Base-by-base conservation (phyloP, 495 filamentous ascomycete genomes). In the Hyaloscypha variabilis region DNA sequence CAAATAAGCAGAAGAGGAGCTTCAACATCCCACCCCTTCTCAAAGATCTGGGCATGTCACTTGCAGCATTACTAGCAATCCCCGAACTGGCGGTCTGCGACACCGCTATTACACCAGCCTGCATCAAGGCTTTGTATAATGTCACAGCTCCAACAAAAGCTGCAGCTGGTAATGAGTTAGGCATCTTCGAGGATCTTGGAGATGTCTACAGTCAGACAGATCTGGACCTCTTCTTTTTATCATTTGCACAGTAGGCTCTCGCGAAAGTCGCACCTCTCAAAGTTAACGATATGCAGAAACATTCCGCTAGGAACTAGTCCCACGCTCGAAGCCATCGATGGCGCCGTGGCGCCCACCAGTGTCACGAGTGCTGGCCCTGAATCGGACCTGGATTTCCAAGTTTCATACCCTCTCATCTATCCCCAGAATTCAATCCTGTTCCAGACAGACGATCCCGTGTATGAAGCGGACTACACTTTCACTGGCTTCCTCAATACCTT, bases 191-290 rank as follows among this genome's bases (percentile, higher is more conserved):
- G 58, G 62, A 64, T 23, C 70, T 73, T 6, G 72, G 71, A 5
- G 66, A 77, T 52, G 69, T 71, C 28, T 77, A 76, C 58, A 74
- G 69, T 69, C 82, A 88, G 62, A 73, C 76, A 4, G 87, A 90
- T 65, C 77, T 90, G n/a, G 73, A 89, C 66, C 66, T 79, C 1
- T 91, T 88, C 78, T 90, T 86, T 73, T 68, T 68, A 23, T 79
- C 76, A 60, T 82, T 81, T 53, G 69, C 77, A 52, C 66, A 8
- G 67, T 65, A 56, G 85, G 23, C 23, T 51, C 49, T 60, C 49
- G 23, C 49, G 6, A 6, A 56, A 6, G 25, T 17, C 5, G 42
- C 58, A 51, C 4, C 19, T 13, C 76, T 1, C 83, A 84, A 74
- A 85, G 83, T 69, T 61, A 64, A 21, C 76, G 75, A 42, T 78